Conservation (phyloP, 306 rosid species). For the Pterocarpus macrocarpus region DNA sequence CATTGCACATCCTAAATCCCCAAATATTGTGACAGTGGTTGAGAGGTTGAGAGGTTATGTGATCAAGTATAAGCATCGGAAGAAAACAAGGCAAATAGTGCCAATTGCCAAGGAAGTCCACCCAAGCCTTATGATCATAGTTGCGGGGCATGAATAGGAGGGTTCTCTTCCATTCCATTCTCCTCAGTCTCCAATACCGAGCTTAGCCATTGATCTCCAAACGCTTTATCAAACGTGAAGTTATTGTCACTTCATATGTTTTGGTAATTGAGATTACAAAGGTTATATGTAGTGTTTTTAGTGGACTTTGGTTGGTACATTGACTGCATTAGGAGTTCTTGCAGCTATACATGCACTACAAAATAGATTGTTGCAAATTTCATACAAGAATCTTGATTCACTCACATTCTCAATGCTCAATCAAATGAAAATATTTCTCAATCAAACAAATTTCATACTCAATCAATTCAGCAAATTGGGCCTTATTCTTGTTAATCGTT, state of each 20-base stretch:
- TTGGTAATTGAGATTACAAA: constrained; percentile 83
- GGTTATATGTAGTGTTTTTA: constrained; percentile 86
- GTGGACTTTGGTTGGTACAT: constrained; percentile 89
- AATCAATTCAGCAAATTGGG: constrained; percentile 95
- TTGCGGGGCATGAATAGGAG: constrained; percentile 48
- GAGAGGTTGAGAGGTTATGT: too few species aligned
- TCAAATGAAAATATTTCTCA: constrained; percentile 88
- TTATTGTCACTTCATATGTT: constrained; percentile 93
- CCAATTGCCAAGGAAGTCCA: constrained; percentile 35
- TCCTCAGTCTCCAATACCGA: constrained; percentile 91
- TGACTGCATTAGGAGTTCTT: constrained; percentile 96
- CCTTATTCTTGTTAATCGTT: constrained; percentile 79
- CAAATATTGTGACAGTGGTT: too few species aligned
- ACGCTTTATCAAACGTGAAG: constrained; percentile 80
- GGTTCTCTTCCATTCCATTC: constrained; percentile 71
- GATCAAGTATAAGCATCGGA: neutral
- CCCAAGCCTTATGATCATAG: constrained; percentile 2
- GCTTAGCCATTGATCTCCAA: constrained; percentile 96
- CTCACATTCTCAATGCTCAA: constrained; percentile 95
- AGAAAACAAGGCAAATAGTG: constrained; percentile 45
- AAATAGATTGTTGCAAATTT: constrained; percentile 94
- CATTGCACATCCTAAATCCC: too few species aligned
- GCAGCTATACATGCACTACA: constrained; percentile 95
- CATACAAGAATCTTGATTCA: constrained; percentile 96
- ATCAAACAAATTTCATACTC: constrained; percentile 33